phyloP scores from a whole-genome alignment of 2,329 filamentous ascomycete species.

The Thelonectria rubi region DNA sequence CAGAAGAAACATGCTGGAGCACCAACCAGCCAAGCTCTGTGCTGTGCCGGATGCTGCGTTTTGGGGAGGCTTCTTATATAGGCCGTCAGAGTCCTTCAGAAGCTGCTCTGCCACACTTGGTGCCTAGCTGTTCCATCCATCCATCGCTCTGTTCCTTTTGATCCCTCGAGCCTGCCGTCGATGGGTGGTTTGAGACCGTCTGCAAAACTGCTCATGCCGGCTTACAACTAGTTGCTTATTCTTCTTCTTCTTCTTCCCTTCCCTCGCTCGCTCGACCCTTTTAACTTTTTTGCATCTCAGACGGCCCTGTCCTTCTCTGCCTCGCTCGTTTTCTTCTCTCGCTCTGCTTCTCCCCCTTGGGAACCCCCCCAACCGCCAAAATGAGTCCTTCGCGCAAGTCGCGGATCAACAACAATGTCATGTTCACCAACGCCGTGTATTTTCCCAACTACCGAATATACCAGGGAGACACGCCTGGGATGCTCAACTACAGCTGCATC shows the following conservation, averaged over 20 bases:
- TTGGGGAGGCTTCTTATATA: conserved; percentile 41
- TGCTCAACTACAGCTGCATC: conserved; percentile 78
- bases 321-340: background rate
- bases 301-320: conserved; percentile 6
- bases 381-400: conserved; percentile 57
- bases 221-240: conserved; percentile 20
- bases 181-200: conserved; percentile 30
- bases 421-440: conserved; percentile 80
- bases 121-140: conserved; percentile 38
- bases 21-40: conserved; percentile 29
- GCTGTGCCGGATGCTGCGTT: conserved; percentile 29
- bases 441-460: conserved; percentile 85
- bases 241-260: background rate
- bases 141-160: conserved; percentile 31
- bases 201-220: conserved; percentile 30
- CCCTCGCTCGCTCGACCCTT: background rate
- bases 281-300: conserved; percentile 9
- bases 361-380: conserved; percentile 38
- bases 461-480: conserved; percentile 75
- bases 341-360: conserved; percentile 4
- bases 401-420: conserved; percentile 57
- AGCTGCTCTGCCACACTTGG: conserved; percentile 37
- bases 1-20: conserved; percentile 35
- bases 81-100: conserved; percentile 38
- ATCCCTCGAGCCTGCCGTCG: conserved; percentile 29